Conservation (phyloP, 2,329 filamentous ascomycete species). For the Zymoseptoria ardabiliae region DNA sequence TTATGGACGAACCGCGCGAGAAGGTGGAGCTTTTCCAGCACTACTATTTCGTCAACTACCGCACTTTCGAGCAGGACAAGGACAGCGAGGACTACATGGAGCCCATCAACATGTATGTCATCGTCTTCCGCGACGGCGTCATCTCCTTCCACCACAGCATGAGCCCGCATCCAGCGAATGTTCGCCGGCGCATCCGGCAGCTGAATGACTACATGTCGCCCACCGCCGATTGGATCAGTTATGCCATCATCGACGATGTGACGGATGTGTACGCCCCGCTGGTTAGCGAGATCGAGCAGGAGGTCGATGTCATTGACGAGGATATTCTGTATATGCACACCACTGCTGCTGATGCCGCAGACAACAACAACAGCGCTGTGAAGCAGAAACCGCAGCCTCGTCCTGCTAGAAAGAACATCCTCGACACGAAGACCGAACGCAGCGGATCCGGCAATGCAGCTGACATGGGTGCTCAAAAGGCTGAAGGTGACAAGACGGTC, state of each 20-base stretch:
- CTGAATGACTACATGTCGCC: conserved; percentile 88
- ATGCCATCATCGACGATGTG: conserved; percentile 96
- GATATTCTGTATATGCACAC: conserved; percentile 77
- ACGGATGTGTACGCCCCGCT: conserved; percentile 92
- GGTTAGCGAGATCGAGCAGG: conserved; percentile 87
- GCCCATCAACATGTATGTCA: conserved; percentile 93
- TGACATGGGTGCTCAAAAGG: conserved; percentile 23
- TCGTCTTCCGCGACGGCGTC: conserved; percentile 92
- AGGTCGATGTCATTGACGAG: conserved; percentile 96
- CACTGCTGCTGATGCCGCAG: conserved; percentile 30
- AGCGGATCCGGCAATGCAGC: conserved; percentile 9
- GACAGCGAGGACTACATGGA: conserved; percentile 86
- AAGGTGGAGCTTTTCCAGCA: conserved; percentile 96
- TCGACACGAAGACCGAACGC: neutral
- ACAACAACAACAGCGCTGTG: conserved; percentile 17
- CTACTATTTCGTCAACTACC: conserved; percentile 98
- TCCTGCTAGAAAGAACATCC: neutral
- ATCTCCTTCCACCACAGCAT: conserved; percentile 96
- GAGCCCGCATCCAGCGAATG: conserved; percentile 92
- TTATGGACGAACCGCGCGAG: conserved; percentile 93
- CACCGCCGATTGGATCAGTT: conserved; percentile 95
- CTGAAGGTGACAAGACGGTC: conserved; percentile 33
- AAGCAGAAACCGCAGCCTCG: conserved; percentile 24
- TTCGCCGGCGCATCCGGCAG: conserved; percentile 86
- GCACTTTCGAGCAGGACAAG: conserved; percentile 91